Evolutionary conservation across 2,329 filamentous ascomycete genomes (phyloP), one percentile per base, ranked within the genome.

Genomic region (Trichoderma lentiforme): DNA sequence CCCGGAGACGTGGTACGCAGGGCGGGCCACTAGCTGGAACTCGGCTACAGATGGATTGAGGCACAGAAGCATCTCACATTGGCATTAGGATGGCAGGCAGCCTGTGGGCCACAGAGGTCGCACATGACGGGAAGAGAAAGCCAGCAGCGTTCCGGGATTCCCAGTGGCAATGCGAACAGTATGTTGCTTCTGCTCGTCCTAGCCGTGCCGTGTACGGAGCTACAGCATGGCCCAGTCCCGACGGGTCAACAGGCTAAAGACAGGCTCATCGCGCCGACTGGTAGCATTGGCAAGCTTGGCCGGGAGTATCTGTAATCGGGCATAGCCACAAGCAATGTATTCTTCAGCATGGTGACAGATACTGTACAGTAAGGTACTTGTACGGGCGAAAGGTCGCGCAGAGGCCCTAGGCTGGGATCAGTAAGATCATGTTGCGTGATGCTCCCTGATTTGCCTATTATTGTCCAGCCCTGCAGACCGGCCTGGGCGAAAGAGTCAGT

Each of bases 111-210:
- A 26, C 30, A 36, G 8, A 58, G 30, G 32, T 67, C 64, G 53
- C 64, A 67, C 64, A 67, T 67, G 64, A 67, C 53, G 18, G 32
- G 64, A 67, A 67, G 57, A 60, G 53, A 34, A 58, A 61, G 39
- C n/a, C 56, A 57, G 65, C 26, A 58, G 53, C 11, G 47, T 47
- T 2, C 65, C 65, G 53, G 39, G 56, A 34, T 47, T 43, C 9
- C 66, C 66, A 47, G 56, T 51, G 66, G 53, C 65, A 36, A 68
- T 68, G 65, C 24, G 47, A 57, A 39, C 24, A 51, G 28, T 30
- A 28, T 28, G 28, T 21, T 62, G 39, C 56, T 53, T 61, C 15
- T 24, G 21, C 28, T 18, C 47, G 21, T 51, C 56, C 24, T 63
- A 34, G 28, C 12, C 28, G 60, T 43, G 32, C 24, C 30, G 32